Evolutionary conservation across 768 basidiomycete species (phyloP).

Genomic region (Agrocybe pediades): DNA sequence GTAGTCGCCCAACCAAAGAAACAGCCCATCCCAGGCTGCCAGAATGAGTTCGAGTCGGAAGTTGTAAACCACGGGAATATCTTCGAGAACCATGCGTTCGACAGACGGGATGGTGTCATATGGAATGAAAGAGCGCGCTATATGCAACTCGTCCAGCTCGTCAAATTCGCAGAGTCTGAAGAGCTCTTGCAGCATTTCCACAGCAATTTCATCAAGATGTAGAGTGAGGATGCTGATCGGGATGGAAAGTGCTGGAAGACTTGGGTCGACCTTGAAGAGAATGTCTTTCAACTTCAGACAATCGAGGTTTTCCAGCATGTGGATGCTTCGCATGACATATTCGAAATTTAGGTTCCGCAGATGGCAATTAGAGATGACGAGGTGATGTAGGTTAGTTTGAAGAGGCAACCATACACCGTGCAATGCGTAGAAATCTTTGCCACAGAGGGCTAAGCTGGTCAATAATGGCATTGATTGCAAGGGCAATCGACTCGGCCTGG

Average conservation of each 20-base stretch:
- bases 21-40: background rate
- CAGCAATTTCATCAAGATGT: background rate
- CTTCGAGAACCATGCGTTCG: background rate
- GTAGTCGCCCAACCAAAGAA: background rate
- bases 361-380: conserved; percentile 2
- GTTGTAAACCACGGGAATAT: background rate
- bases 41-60: background rate
- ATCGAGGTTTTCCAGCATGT: background rate
- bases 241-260: background rate
- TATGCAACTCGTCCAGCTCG: background rate
- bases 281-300: conserved; percentile 3
- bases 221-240: background rate
- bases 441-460: background rate
- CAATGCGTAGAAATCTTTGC: background rate
- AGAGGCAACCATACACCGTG: background rate
- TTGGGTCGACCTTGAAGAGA: background rate
- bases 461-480: background rate
- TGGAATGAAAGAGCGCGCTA: background rate
- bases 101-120: background rate
- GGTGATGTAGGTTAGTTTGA: background rate
- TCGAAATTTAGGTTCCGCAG: background rate
- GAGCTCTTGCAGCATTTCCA: background rate
- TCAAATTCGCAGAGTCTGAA: background rate
- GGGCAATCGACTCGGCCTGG: background rate
- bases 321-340: background rate